These are phyloP conservation scores for Ochromonas danica DNA, from an alignment of 108 stramenopile genomes.

Conservation along the genomic window DNA sequence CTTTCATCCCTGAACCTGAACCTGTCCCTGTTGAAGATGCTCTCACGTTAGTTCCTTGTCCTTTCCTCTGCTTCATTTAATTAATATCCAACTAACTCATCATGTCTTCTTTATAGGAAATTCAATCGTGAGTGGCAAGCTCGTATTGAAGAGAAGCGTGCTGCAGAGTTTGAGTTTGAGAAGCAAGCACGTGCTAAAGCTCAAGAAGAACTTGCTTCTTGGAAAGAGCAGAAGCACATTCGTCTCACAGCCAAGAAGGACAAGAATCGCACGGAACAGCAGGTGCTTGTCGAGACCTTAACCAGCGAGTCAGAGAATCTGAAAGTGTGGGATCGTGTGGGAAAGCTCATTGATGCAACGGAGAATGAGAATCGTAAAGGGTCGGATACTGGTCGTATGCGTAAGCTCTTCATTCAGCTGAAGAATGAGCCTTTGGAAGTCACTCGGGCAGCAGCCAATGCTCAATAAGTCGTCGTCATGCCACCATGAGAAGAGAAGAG, in stretches of 20 bases:
- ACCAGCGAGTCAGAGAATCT: not conserved
- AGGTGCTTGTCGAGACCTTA: not conserved
- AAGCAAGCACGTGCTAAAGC: conserved; percentile 7
- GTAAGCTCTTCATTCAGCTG: conserved; percentile 34
- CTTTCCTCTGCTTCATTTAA: not conserved
- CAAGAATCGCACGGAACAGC: conserved; percentile 10
- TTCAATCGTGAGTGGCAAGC: conserved; percentile 21
- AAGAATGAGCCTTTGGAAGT: conserved; percentile 32
- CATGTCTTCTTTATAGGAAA: not conserved
- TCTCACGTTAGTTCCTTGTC: not conserved
- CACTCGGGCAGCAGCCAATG: conserved; percentile 1
- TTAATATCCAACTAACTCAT: too few relatives aligned
- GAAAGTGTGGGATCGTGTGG: conserved; percentile 22
- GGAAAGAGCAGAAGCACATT: conserved; percentile 1
- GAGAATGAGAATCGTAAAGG: not conserved
- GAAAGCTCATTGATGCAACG: conserved; percentile 7
- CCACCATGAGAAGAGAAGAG: too few relatives aligned
- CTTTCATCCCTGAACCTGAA: conserved; percentile 20
- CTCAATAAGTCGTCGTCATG: too few relatives aligned
- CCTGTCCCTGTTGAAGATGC: conserved; percentile 24
- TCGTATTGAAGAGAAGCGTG: conserved; percentile 4
- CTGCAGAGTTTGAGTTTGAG: not conserved
- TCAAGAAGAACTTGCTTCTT: conserved; percentile 11
- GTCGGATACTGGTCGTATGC: conserved; percentile 5
- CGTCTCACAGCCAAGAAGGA: conserved; percentile 31